A percentile compares a stretch with the other conserved stretches of the same genome.
Conservation (phyloP, 2,329 filamentous ascomycete genomes). For the Xenoacremonium recifei region DNA sequence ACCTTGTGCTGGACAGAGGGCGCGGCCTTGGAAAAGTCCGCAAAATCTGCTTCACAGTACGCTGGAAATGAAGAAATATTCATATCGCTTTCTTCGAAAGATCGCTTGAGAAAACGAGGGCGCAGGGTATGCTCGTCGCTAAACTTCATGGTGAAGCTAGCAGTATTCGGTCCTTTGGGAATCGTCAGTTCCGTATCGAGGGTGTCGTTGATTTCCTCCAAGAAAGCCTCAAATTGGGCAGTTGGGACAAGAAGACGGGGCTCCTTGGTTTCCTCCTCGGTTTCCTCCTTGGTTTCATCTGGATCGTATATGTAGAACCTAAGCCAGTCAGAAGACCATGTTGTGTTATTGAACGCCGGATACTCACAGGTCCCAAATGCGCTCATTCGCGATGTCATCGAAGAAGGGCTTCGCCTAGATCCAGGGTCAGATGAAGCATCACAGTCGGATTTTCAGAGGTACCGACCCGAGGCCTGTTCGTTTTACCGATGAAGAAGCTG, state of each 20-base stretch:
- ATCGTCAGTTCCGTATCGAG: conserved; percentile 56
- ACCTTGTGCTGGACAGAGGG: conserved; percentile 12
- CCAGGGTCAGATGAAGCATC: conserved; percentile 9
- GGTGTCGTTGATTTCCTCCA: conserved; percentile 63
- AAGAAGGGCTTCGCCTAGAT: conserved; percentile 53
- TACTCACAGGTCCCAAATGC: conserved; percentile 75
- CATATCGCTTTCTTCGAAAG: conserved; percentile 38
- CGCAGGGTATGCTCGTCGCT: conserved; percentile 56
- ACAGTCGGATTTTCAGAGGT: neutral
- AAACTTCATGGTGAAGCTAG: conserved; percentile 63
- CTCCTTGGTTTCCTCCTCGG: too few species aligned
- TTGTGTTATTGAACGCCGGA: neutral
- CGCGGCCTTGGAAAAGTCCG: conserved; percentile 25
- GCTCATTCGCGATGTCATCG: conserved; percentile 54
- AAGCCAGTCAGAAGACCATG: conserved; percentile 9
- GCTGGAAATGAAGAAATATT: conserved; percentile 34
- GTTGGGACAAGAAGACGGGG: conserved; percentile 68
- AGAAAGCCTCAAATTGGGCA: conserved; percentile 61
- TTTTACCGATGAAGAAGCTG: conserved; percentile 54
- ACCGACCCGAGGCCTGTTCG: conserved; percentile 49
- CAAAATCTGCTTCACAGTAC: conserved; percentile 34
- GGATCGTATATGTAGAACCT: conserved; percentile 69
- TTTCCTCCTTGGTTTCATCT: conserved; percentile 33
- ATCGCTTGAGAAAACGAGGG: conserved; percentile 67
- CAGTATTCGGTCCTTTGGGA: conserved; percentile 48